Percentiles rank a stretch among this genome's conserved stretches.
Conservation (phyloP, 768 basidiomycete genomes). For the Auriculariales sp. region DNA sequence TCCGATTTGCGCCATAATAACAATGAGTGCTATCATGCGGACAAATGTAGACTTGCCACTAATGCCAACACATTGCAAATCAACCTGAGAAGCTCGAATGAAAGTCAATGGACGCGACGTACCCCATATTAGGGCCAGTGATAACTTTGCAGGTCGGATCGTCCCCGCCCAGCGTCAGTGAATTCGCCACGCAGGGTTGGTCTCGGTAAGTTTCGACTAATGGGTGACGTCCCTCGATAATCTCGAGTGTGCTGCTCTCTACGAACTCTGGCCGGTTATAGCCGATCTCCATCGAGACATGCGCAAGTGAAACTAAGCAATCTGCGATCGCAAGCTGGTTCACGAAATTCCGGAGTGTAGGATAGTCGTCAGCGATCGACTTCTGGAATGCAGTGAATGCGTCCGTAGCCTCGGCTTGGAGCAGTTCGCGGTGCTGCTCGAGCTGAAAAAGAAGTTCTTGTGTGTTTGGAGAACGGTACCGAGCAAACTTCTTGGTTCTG, state of each 20-base stretch:
- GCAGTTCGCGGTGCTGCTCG: conserved; percentile 58
- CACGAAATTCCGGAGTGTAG: conserved; percentile 54
- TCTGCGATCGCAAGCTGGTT: conserved; percentile 75
- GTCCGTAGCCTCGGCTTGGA: conserved; percentile 46
- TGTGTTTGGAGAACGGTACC: conserved; percentile 66
- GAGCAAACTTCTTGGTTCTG: conserved; percentile 56
- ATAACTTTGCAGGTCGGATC: conserved; percentile 48
- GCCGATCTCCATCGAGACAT: conserved; percentile 57
- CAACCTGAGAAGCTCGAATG: not conserved
- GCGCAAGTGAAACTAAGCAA: conserved; percentile 74
- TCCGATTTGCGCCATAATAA: conserved; percentile 72
- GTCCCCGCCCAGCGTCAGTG: conserved; percentile 45
- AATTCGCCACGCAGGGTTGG: conserved; percentile 81
- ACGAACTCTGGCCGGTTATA: conserved; percentile 71
- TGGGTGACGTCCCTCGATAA: conserved; percentile 79
- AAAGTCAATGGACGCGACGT: not conserved
- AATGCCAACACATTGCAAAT: conserved; percentile 1
- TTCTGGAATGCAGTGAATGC: conserved; percentile 56
- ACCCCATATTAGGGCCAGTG: conserved; percentile 76
- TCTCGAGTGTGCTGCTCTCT: conserved; percentile 46
- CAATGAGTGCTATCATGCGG: conserved; percentile 62
- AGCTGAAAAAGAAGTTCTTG: conserved; percentile 49
- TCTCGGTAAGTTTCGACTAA: conserved; percentile 71
- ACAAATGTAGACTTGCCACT: conserved; percentile 72
- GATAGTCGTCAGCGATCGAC: conserved; percentile 62